Evolutionary conservation across 306 rosid genomes (phyloP).

Genomic region (Prunus mume): DNA sequence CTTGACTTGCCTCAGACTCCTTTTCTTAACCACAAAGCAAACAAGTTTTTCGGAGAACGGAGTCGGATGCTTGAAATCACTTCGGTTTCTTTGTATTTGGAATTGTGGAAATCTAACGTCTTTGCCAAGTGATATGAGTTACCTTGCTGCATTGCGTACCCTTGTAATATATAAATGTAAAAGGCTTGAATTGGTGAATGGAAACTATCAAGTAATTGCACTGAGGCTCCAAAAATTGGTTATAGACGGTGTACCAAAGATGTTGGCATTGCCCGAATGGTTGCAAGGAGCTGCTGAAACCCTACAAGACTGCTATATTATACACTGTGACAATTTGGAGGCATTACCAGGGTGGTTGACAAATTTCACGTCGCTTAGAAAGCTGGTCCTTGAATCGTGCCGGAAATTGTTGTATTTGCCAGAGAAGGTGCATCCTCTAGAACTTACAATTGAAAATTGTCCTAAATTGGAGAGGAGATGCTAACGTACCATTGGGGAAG

Average conservation of each 20-base stretch:
- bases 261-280: not conserved
- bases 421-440: not conserved
- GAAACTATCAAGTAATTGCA: not conserved
- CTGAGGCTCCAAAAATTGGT: not conserved
- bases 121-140: not conserved
- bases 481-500: not conserved
- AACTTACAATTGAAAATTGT: not conserved
- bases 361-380: not conserved
- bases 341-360: not conserved
- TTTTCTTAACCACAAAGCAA: not conserved
- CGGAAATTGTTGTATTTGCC: not conserved
- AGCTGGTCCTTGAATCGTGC: not conserved
- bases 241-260: not conserved
- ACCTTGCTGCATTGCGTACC: not conserved
- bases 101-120: not conserved
- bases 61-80: slow-evolving; percentile 1
- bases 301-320: not conserved
- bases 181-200: not conserved
- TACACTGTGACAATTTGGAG: not conserved
- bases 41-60: not conserved
- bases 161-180: not conserved
- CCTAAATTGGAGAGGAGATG: not conserved
- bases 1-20: not conserved
- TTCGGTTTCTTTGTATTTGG: not conserved
- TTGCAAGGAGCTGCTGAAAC: not conserved